phyloP scores from a whole-genome alignment of 805 yeast species.

The Starmerella sirachaensis region DNA sequence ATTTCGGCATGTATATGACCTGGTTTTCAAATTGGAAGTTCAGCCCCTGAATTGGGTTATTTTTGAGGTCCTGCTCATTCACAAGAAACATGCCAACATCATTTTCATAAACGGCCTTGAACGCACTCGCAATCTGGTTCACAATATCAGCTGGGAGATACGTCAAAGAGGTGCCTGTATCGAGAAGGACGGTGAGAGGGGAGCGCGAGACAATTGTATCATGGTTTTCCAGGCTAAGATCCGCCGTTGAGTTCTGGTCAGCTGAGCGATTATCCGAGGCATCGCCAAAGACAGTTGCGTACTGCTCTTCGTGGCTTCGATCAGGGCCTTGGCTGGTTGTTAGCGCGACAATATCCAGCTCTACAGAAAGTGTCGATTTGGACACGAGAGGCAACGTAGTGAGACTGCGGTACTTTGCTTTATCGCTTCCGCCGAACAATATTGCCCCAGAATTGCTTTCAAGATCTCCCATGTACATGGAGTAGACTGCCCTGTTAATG shows the following conservation, averaged over 20 bases:
- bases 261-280: neutral
- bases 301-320: neutral
- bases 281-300: neutral
- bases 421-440: slow-evolving; percentile 63
- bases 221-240: neutral
- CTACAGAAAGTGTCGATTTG: slow-evolving; percentile 19
- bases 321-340: slow-evolving; percentile 13
- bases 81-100: slow-evolving; percentile 34
- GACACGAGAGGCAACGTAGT: slow-evolving; percentile 35
- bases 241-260: neutral
- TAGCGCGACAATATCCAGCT: slow-evolving; percentile 18
- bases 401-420: slow-evolving; percentile 45
- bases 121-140: slow-evolving; percentile 26
- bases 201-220: slow-evolving; percentile 15
- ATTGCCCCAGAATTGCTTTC: slow-evolving; percentile 37
- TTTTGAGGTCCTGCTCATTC: slow-evolving; percentile 27
- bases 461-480: slow-evolving; percentile 44
- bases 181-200: slow-evolving; percentile 35
- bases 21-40: slow-evolving; percentile 43
- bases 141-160: slow-evolving; percentile 36
- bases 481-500: slow-evolving; percentile 45
- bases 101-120: slow-evolving; percentile 34
- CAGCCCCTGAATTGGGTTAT: slow-evolving; percentile 23
- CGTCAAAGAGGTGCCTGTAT: slow-evolving; percentile 45
- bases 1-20: slow-evolving; percentile 36